Conservation (phyloP, 495 filamentous ascomycete species). For the Neurospora hispaniola region DNA sequence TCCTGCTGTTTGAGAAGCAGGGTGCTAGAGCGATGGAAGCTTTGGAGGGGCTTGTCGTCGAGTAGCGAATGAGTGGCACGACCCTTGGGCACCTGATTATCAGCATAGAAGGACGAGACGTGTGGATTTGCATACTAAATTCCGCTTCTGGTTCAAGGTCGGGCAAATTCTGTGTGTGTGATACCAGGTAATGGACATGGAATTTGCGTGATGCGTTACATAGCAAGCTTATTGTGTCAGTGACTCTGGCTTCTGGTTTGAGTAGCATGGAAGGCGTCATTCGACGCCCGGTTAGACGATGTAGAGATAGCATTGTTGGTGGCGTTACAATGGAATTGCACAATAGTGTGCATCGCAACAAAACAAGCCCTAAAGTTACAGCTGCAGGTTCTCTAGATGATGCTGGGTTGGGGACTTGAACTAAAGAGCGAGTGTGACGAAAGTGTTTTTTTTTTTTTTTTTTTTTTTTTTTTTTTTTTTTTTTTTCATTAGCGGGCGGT, state of each 20-base stretch:
- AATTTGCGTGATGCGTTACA: neutral
- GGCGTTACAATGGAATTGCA: neutral
- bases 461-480: no score
- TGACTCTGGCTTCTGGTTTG: neutral
- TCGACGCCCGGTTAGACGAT: neutral
- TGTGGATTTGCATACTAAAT: neutral
- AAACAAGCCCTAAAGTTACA: neutral
- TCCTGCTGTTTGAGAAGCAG: slow-evolving; percentile 70
- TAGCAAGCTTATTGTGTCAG: neutral
- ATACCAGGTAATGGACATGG: neutral
- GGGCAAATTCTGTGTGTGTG: neutral
- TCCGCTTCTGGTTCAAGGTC: neutral
- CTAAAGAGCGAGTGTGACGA: neutral
- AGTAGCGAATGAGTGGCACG: slow-evolving; percentile 11
- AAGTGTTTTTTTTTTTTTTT: no score
- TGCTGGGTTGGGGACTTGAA: neutral
- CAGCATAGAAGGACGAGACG: neutral
- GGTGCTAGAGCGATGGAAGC: slow-evolving; percentile 64
- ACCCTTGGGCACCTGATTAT: neutral
- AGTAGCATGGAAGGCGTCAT: neutral
- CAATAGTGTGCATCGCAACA: neutral
- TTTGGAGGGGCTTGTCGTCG: slow-evolving; percentile 59
- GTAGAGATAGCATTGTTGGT: neutral
- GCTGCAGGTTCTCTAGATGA: neutral
- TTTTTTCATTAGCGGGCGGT: neutral